phyloP scores from a whole-genome alignment of 768 basidiomycete genomes.

The Collybia sordida region DNA sequence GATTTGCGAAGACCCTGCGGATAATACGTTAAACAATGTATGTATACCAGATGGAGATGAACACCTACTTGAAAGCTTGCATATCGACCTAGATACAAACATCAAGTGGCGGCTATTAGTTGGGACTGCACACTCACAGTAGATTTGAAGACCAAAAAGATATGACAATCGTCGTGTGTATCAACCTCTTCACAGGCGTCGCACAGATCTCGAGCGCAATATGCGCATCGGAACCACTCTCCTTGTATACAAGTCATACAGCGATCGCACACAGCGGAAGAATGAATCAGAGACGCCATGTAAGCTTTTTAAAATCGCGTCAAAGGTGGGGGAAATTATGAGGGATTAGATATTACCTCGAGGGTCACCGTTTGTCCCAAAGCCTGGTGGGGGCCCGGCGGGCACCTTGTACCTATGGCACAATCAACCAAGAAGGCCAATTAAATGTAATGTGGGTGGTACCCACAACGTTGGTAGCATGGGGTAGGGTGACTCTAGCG shows the following conservation, averaged over 20 bases:
- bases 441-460: not conserved
- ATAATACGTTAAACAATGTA: conserved; percentile 6
- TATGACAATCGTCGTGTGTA: conserved; percentile 74
- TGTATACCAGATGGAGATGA: not conserved
- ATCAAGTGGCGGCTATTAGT: conserved; percentile 3
- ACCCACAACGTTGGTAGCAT: conserved; percentile 71
- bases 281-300: conserved; percentile 58
- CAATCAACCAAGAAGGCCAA: conserved; percentile 6
- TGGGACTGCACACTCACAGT: conserved; percentile 41
- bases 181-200: conserved; percentile 59
- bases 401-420: conserved; percentile 59
- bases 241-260: conserved; percentile 84
- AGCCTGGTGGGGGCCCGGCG: conserved; percentile 51
- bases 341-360: conserved; percentile 45
- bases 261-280: conserved; percentile 78
- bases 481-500: conserved; percentile 46
- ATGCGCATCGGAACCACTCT: conserved; percentile 88
- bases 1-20: conserved; percentile 50
- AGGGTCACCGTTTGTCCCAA: conserved; percentile 43
- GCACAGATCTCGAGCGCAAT: conserved; percentile 88
- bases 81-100: conserved; percentile 61
- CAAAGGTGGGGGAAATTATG: too few relatives aligned
- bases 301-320: conserved; percentile 45
- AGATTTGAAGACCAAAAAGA: conserved; percentile 89
- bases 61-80: conserved; percentile 62